phyloP scores from a whole-genome alignment of 2,329 filamentous ascomycete species.

The Pyricularia sp. region DNA sequence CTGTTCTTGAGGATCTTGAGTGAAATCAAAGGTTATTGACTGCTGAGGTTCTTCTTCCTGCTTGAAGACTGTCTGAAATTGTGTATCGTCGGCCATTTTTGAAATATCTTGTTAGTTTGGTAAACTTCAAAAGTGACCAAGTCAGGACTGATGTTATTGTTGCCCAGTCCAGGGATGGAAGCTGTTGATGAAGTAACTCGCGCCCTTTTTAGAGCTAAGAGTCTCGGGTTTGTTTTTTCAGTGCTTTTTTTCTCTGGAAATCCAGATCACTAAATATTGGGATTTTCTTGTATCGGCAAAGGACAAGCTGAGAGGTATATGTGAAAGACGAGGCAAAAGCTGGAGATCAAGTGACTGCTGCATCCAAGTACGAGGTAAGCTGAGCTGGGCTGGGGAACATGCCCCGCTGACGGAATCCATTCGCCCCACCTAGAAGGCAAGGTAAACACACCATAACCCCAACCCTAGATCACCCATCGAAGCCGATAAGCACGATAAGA shows the following conservation, averaged over 20 bases:
- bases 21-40: neutral
- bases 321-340: neutral
- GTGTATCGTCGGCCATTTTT: neutral
- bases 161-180: neutral
- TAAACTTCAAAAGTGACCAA: neutral
- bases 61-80: neutral
- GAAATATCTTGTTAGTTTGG: neutral
- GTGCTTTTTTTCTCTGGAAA: neutral
- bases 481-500: neutral
- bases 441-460: neutral
- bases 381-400: neutral
- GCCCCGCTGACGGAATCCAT: neutral
- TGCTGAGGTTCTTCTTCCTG: neutral
- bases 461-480: neutral
- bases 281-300: neutral
- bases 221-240: neutral
- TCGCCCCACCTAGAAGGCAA: neutral
- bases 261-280: neutral
- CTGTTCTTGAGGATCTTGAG: neutral
- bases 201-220: neutral
- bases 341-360: neutral
- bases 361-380: neutral
- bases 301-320: neutral
- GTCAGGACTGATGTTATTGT: neutral
- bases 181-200: neutral